Evolutionary conservation across 148 eudicot species (phyloP), one percentile per base, ranked within the genome.

Genomic region (Cornus kousa): DNA sequence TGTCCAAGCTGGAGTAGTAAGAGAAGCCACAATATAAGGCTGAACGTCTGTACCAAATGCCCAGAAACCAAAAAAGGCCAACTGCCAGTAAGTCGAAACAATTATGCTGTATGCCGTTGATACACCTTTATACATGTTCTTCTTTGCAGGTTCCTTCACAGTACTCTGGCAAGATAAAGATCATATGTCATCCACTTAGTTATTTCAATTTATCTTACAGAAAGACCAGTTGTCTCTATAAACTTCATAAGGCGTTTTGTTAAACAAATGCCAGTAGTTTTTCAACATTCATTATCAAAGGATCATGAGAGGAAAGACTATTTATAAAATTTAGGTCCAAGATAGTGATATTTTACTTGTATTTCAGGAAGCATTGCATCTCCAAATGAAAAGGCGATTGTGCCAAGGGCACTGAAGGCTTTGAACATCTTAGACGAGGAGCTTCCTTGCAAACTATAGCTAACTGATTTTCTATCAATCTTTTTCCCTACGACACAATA

Each of bases 281-380:
- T 43, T 43, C 1, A 43, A 43, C 8, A 43, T 4, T 43, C 48
- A 43, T 43, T 43, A 43, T 43, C 48, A 6, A 43, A 43, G 8
- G 48, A 43, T 43, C 8, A 43, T 43, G 48, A 43, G 48, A 6
- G 10, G 48, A 43, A 43, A 43, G 48, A 43, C 48, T 7, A 43
- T 43, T 43, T 43, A 43, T 6, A 43, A 43, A 14, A 62, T 17
- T 3, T 4, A 62, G 20, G 23, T 20, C 20, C 9, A 24, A 65
- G 67, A 62, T 24, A 4, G 20, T 14, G 50, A 14, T 75, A 53
- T 40, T 40, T 77, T 40, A 87, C 89, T 68, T 87, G 89, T 84
- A 87, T 87, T 82, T 87, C 89, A 9, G 89, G 89, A 65, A 87
- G 89, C 87, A 87, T 87, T 37, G 89, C 89, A 64, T 87, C 89